These are phyloP conservation scores for Annona cherimola DNA, from an alignment of 164 flowering plant species.

Conservation along the genomic window DNA sequence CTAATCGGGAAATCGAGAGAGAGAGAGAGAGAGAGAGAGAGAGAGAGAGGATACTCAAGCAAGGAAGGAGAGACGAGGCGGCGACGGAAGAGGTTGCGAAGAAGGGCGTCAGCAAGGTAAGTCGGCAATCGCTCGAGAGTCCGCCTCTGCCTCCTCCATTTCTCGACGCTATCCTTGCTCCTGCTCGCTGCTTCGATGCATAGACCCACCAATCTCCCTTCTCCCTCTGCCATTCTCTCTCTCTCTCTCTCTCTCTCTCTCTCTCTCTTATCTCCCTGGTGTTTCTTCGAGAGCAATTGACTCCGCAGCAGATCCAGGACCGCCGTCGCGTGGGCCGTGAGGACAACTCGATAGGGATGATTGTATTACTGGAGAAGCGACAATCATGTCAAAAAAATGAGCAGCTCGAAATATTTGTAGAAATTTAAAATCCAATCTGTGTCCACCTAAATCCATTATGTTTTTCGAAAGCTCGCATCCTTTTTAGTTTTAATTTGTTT, in stretches of 20 bases:
- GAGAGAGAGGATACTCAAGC: slow-evolving; percentile 52
- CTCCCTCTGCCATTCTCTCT: slow-evolving; percentile 4
- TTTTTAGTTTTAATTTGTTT: too few relatives aligned
- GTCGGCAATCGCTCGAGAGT: slow-evolving; percentile 72
- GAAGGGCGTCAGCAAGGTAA: slow-evolving; percentile 65
- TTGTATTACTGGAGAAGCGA: too few relatives aligned
- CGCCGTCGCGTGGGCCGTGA: too few relatives aligned
- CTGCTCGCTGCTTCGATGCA: slow-evolving; percentile 70
- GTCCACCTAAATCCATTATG: too few relatives aligned
- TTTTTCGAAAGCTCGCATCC: too few relatives aligned
- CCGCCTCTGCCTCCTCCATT: slow-evolving; percentile 82
- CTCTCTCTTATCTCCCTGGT: background rate
- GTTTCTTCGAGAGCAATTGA: background rate
- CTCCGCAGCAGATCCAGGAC: background rate
- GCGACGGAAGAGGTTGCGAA: slow-evolving; percentile 62
- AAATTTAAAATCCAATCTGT: too few relatives aligned
- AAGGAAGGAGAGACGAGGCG: slow-evolving; percentile 76
- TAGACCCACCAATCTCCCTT: slow-evolving; percentile 34
- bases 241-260: background rate
- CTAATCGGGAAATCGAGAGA: background rate
- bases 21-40: background rate
- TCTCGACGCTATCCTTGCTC: slow-evolving; percentile 50
- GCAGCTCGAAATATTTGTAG: too few relatives aligned
- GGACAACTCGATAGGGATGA: too few relatives aligned
- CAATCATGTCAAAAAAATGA: too few relatives aligned